Base-by-base conservation (phyloP, 2,329 filamentous ascomycete species). In the Coleophoma crateriformis region DNA sequence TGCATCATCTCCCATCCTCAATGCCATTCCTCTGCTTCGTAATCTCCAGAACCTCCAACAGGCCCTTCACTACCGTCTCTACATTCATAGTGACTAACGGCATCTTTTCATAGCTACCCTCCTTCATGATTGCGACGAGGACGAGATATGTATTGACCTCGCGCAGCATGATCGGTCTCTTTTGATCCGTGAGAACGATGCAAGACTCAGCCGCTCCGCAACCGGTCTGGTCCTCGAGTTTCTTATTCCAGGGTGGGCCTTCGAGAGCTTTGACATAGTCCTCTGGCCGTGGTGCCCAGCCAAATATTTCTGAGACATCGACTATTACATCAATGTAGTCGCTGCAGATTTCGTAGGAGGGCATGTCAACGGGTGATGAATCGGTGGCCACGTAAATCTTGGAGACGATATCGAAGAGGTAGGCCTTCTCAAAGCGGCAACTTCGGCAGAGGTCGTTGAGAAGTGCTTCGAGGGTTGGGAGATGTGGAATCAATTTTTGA, bases 361-460 rank as follows among this genome's bases (percentile, higher is more conserved):
- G 87, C 78, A 96, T 94, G 64, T 97, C 92, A 33, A 92, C 89
- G 0, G 92, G 92, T 37, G 88, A 87, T 32, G 87, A 94, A 67
- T 99, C 94, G 5, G 92, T 96, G 1, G 94, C 94, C 59, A 99
- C 95, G 72, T 99, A 99, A 54, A 99, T 96, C 73, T 99, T 99
- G 71, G 89, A 95, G 59, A 95, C 81, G 8, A 97, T 91, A 65
- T 99, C 95, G 65, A 99, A 99, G 7, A 99, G 82, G 67, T 99
- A 99, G 3, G 91, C 92, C 71, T 99, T 99, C 67, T 97, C 91
- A 66, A 99, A 96, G 44, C 89, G 87, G 65, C 91, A 97, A 13
- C 90, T 94, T 53, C 88, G 89, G 71, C 90, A 95, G 39, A 99
- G 80, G 58, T 92, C 94, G 62, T 95, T 96, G 62, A 99, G 85